phyloP scores from a whole-genome alignment of 2,329 filamentous ascomycete genomes.

The Thielaviopsis punctulata region DNA sequence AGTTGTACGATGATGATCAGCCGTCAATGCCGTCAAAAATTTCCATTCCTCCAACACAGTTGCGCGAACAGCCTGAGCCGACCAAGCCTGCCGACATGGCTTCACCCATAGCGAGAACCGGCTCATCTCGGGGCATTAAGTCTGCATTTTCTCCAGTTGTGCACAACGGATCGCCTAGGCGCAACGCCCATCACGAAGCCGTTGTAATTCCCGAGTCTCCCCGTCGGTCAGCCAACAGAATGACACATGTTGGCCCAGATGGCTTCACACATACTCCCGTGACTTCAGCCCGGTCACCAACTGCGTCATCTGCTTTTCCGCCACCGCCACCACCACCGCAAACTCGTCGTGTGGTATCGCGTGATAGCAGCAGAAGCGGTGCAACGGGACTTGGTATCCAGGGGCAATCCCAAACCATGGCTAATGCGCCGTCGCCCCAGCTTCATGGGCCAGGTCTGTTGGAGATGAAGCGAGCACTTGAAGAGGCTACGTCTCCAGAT shows the following conservation, averaged over 20 bases:
- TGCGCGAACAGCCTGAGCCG: neutral
- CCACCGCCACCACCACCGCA: too few relatives aligned
- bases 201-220: neutral
- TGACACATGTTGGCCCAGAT: neutral
- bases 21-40: slow-evolving; percentile 21
- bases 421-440: neutral
- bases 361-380: slow-evolving; percentile 5
- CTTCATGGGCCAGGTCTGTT: neutral
- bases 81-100: neutral
- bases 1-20: slow-evolving; percentile 58
- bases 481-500: slow-evolving; percentile 3
- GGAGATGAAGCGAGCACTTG: slow-evolving; percentile 7
- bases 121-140: neutral
- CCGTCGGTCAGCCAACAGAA: slow-evolving; percentile 1
- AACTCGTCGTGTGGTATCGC: neutral
- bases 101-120: slow-evolving; percentile 1
- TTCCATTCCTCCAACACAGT: neutral
- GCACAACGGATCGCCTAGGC: slow-evolving; percentile 3
- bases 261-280: slow-evolving; percentile 10
- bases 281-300: slow-evolving; percentile 5
- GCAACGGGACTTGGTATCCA: slow-evolving; percentile 5
- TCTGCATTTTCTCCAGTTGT: slow-evolving; percentile 4
- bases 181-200: slow-evolving; percentile 1
- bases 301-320: neutral
- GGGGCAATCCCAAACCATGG: neutral